phyloP scores from a whole-genome alignment of 176 grass and related monocot species.

The Aegilops umbellulata region DNA sequence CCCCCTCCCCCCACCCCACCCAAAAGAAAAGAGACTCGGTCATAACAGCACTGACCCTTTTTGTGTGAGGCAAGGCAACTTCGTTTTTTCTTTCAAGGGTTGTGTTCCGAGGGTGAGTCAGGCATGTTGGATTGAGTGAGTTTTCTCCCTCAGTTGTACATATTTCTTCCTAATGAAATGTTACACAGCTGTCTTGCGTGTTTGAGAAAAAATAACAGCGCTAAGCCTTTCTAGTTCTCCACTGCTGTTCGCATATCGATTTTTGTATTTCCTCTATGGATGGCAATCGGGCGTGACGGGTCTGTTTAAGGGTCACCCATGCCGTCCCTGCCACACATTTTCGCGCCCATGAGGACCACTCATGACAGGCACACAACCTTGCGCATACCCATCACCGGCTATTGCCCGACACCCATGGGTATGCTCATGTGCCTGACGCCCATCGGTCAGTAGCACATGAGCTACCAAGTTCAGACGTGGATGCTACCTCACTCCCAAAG shows the following conservation, averaged over 20 bases:
- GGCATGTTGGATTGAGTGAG: no score
- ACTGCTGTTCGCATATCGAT: no score
- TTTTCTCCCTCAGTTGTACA: no score
- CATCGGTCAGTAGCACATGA: not conserved
- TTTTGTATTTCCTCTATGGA: no score
- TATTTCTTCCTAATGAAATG: no score
- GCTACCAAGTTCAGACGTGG: not conserved
- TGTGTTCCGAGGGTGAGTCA: no score
- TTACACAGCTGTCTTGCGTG: no score
- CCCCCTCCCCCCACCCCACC: no score
- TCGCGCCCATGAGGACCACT: not conserved
- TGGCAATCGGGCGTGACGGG: not conserved
- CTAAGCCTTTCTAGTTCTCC: no score
- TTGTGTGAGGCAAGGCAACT: not conserved
- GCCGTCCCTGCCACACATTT: not conserved
- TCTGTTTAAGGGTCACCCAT: not conserved
- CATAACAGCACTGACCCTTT: not conserved
- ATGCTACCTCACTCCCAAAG: not conserved
- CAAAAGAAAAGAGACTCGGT: not conserved
- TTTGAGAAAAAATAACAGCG: no score
- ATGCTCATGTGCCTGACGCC: not conserved
- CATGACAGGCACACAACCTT: no score
- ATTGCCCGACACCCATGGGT: not conserved
- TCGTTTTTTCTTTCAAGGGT: no score
- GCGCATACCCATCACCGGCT: not conserved